Conservation (phyloP, 805 yeast genomes). For the Ogataea methanolica region DNA sequence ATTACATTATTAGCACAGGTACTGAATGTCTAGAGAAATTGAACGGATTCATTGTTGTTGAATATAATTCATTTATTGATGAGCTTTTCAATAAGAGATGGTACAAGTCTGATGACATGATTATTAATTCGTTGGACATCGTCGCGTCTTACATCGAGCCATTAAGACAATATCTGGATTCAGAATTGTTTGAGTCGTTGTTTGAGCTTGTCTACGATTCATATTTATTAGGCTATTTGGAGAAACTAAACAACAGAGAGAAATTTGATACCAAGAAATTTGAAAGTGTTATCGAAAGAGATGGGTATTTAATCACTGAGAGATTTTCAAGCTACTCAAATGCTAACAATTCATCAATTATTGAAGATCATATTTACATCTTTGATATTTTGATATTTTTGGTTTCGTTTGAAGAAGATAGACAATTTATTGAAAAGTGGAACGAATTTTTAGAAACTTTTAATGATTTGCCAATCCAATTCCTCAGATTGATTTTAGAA, state of each 20-base stretch:
- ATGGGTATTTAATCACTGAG: constrained; percentile 52
- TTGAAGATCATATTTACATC: constrained; percentile 48
- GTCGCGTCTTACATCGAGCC: constrained; percentile 26
- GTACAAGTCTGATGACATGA: constrained; percentile 26
- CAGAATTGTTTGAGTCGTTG: constrained; percentile 27
- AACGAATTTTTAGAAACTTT: constrained; percentile 53
- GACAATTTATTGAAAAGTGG: constrained; percentile 39
- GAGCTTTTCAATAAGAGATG: constrained; percentile 26
- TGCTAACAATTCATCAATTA: constrained; percentile 21
- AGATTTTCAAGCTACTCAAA: constrained; percentile 37
- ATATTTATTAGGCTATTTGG: constrained; percentile 35
- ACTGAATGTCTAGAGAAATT: constrained; percentile 24
- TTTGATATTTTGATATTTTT: constrained; percentile 61
- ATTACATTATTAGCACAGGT: constrained; percentile 21
- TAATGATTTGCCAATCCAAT: constrained; percentile 72
- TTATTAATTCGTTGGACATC: constrained; percentile 22
- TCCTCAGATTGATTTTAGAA: constrained; percentile 60
- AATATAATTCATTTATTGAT: constrained; percentile 19
- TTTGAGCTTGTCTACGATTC: constrained; percentile 33
- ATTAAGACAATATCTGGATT: constrained; percentile 24
- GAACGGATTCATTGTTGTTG: constrained; percentile 21
- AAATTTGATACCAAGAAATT: constrained; percentile 27
- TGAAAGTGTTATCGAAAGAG: constrained; percentile 52
- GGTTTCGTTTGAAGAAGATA: constrained; percentile 39
- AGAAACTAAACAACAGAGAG: constrained; percentile 17